These are phyloP conservation scores for Solanum hybrid DNA, from an alignment of 305 asterid species.

Conservation along the genomic window DNA sequence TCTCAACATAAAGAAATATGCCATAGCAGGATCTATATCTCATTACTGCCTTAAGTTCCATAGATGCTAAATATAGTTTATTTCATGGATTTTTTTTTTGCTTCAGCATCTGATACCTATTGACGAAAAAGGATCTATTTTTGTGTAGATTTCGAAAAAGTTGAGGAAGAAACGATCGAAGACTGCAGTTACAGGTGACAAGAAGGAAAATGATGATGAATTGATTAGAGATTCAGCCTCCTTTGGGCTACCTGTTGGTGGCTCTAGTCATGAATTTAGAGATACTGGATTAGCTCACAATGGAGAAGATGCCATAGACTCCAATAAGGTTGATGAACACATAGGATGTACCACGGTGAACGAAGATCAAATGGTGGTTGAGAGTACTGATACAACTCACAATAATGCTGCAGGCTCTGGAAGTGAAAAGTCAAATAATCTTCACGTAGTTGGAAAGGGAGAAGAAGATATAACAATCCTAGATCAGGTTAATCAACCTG, in stretches of 20 bases:
- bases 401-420: conserved; percentile 3
- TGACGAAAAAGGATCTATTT: conserved; percentile 7
- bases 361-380: conserved; percentile 7
- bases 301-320: conserved; percentile 26
- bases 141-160: conserved; percentile 73
- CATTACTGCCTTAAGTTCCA: not conserved
- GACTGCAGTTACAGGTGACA: conserved; percentile 18
- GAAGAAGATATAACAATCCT: not conserved
- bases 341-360: conserved; percentile 5
- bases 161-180: conserved; percentile 56
- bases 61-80: not conserved
- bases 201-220: conserved; percentile 35
- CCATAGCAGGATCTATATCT: not conserved
- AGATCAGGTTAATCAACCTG: conserved; percentile 22
- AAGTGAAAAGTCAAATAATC: not conserved
- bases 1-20: not conserved
- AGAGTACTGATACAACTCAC: conserved; percentile 1
- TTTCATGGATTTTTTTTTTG: not conserved
- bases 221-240: conserved; percentile 24
- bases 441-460: not conserved
- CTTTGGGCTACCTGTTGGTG: conserved; percentile 31
- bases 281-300: conserved; percentile 6
- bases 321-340: conserved; percentile 30
- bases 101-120: not conserved
- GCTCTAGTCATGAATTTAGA: conserved; percentile 27